phyloP scores from a whole-genome alignment of 306 rosid genomes.

The Mimosa bimucronata region DNA sequence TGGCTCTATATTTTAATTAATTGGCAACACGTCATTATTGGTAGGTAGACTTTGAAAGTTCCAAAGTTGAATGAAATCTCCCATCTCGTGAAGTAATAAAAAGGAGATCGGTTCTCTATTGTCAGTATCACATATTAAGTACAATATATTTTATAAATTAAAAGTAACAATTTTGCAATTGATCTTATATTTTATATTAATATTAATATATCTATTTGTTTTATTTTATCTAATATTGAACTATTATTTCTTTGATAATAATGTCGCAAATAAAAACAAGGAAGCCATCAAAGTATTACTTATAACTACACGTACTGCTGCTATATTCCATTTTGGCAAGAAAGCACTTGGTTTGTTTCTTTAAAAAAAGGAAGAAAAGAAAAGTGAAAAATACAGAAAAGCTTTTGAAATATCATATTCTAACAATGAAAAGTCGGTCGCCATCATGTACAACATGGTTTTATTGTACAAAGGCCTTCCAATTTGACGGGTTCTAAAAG shows the following conservation, averaged over 20 bases:
- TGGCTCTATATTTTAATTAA: not conserved
- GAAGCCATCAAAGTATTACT: not conserved
- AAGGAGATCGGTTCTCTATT: not conserved
- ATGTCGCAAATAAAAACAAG: not conserved
- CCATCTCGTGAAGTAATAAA: not conserved
- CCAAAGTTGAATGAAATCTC: slow-evolving; percentile 14
- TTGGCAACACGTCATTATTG: not conserved
- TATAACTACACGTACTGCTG: no score
- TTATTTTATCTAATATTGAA: not conserved
- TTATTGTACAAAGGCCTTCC: not conserved
- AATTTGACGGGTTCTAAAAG: slow-evolving; percentile 5
- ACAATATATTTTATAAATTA: not conserved
- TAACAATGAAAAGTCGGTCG: not conserved
- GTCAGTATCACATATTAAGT: not conserved
- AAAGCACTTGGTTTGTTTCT: not conserved
- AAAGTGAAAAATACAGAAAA: not conserved
- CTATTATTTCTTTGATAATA: not conserved
- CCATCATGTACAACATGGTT: not conserved
- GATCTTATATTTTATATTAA: not conserved
- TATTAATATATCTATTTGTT: not conserved
- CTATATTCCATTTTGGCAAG: not conserved
- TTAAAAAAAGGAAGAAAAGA: not conserved
- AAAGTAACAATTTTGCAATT: not conserved
- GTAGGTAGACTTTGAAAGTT: not conserved
- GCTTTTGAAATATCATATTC: not conserved